Evolutionary conservation across 345 rosid species (phyloP), one percentile per base, ranked within the genome.

Genomic region (Eucalyptus erythrocorys): DNA sequence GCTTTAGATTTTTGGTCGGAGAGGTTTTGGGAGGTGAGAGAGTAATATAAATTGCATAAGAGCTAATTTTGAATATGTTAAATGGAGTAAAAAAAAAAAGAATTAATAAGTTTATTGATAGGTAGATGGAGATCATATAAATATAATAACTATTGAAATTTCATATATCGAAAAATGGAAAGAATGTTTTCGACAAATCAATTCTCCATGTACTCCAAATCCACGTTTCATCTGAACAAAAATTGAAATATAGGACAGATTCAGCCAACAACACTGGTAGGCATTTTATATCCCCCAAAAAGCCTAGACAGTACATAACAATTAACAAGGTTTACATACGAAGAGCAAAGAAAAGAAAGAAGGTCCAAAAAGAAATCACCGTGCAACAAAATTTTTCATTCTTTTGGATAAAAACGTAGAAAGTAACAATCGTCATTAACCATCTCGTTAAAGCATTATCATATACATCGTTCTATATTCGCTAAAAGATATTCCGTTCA

Each of bases 391-490:
- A 26, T 71, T 34, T 37, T 37, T 34, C 27, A 34, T 71, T 19
- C 81, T 40, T 12, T 4, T 19, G 8, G 24, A 71, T 37, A 37
- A 61, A 61, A 61, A 3, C 6, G 4, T 5, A 14, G 80, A 34
- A n/a, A 34, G 43, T 15, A 66, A 19, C 2, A 2, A 37, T 19
- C 13, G 2, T 12, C 81, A 19, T 42, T 17, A 37, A 37, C 1
- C 7, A 19, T 34, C 26, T 71, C 7, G 45, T 71, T 22, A 10
- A 19, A 37, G 27, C 7, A 34, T 16, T 3, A 17, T 19, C 40
- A 37, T 1, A 34, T 17, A 17, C 12, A 19, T 9, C 7, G 2
- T 51, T 51, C 6, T 19, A 32, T 32, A 12, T 0, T 16, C 0
- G 0, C 10, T 66, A 7, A 32, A 1, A 30, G 34, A 34, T 71